These are phyloP conservation scores for Alternaria sp. DNA, from an alignment of 2,329 filamentous ascomycete species.

Conservation along the genomic window DNA sequence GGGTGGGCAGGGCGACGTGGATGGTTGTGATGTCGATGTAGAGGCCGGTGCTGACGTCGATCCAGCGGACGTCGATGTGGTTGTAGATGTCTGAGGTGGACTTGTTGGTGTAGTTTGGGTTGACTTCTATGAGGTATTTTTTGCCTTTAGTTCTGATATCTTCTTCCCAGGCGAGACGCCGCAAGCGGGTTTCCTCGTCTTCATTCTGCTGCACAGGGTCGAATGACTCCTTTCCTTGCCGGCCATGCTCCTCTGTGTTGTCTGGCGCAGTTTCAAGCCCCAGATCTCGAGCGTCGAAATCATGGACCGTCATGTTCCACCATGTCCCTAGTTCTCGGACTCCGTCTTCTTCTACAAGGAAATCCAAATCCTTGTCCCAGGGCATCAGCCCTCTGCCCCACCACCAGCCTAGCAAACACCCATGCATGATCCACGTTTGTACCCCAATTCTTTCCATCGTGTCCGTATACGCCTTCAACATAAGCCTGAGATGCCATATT, in stretches of 20 bases:
- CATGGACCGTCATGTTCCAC: constrained; percentile 70
- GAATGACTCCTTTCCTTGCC: neutral
- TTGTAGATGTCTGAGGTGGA: constrained; percentile 60
- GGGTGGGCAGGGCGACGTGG: constrained; percentile 51
- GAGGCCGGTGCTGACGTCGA: constrained; percentile 65
- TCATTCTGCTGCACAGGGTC: constrained; percentile 30
- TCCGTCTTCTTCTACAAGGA: constrained; percentile 64
- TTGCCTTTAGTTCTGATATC: constrained; percentile 29
- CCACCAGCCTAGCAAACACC: constrained; percentile 68
- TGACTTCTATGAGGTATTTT: constrained; percentile 66
- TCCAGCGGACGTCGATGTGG: constrained; percentile 68
- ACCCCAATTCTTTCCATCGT: constrained; percentile 65
- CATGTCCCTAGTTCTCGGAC: constrained; percentile 65
- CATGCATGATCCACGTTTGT: constrained; percentile 71
- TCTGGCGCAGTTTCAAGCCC: constrained; percentile 10
- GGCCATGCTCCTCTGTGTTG: neutral
- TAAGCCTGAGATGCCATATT: constrained; percentile 57
- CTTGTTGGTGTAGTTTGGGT: constrained; percentile 62
- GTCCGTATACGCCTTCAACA: constrained; percentile 64
- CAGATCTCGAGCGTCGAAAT: constrained; percentile 28
- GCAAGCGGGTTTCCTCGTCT: constrained; percentile 6
- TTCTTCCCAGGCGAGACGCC: constrained; percentile 12
- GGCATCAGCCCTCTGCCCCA: constrained; percentile 69
- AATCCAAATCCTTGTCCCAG: constrained; percentile 69
- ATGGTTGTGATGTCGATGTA: constrained; percentile 70